Base-by-base conservation (phyloP, 202 grass and related monocot genomes). In the Tripidium arundinaceum region DNA sequence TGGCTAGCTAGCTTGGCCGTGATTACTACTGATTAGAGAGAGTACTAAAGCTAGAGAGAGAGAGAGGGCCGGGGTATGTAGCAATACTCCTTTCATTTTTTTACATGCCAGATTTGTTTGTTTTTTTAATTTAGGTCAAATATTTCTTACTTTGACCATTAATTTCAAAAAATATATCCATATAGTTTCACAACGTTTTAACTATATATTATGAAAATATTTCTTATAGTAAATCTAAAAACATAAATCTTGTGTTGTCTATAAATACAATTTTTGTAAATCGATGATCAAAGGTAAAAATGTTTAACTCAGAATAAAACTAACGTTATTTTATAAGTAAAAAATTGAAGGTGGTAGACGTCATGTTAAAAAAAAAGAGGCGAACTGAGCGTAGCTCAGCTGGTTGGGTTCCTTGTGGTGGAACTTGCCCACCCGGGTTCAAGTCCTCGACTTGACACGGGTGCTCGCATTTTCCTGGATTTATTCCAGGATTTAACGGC, bases 1-100 rank as follows among this genome's bases (percentile, higher is more conserved):
- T 45, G 52, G 41, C 62, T 65, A n/a, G 7, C 13, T 14, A 38
- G 31, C 65, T 36, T 24, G 79, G 65, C 55, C 39, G 85, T 29
- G 79, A 87, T 87, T 87, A 58, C 36, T 14, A 84, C 26, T 59
- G 62, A 68, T 34, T 68, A 60, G 72, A 77, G 74, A 78, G 63
- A 47, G 50, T 11, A 18, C 6, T 29, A 6, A 2, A 64, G 24
- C 62, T 13, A 59, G n/a, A 41, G 11, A 31, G n/a, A n/a, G n/a
- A n/a, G n/a, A n/a, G n/a, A n/a, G n/a, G n/a, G n/a, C n/a, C n/a
- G 1, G 3, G 1, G 29, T 31, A 31, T 31, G 29, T 31, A 31
- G 29, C 29, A 31, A 31, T 31, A 31, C 29, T 31, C 29, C 29
- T 31, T 31, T 31, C 29, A 31, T 31, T 3, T 31, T 31, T 31